Conservation (phyloP, 2,329 filamentous ascomycete species). For the Arthrobotrys sinensis region DNA sequence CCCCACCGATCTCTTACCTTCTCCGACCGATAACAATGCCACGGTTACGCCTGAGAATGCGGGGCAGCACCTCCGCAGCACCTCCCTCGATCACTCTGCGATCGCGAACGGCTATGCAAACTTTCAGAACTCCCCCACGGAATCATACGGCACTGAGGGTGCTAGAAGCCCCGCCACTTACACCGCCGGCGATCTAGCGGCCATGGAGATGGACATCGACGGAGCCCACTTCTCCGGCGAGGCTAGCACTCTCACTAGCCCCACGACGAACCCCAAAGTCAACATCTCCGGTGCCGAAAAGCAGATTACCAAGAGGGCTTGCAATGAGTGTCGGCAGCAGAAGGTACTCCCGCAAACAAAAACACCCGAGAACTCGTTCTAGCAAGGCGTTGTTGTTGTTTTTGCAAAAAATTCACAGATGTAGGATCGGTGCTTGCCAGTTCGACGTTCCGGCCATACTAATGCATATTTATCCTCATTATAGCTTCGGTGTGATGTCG, state of each 20-base stretch:
- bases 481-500: slow-evolving; percentile 85
- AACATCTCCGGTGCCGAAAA: slow-evolving; percentile 65
- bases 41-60: slow-evolving; percentile 55
- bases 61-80: slow-evolving; percentile 58
- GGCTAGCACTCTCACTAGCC: slow-evolving; percentile 50
- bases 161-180: slow-evolving; percentile 52
- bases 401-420: slow-evolving; percentile 38
- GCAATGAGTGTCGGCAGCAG: slow-evolving; percentile 88
- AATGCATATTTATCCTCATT: slow-evolving; percentile 5
- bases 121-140: slow-evolving; percentile 59
- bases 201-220: slow-evolving; percentile 57
- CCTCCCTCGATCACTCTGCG: slow-evolving; percentile 50
- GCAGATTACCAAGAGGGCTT: slow-evolving; percentile 82
- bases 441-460: slow-evolving; percentile 13
- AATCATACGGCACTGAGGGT: slow-evolving; percentile 59
- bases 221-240: slow-evolving; percentile 47
- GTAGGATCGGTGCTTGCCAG: slow-evolving; percentile 25
- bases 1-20: slow-evolving; percentile 49
- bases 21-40: slow-evolving; percentile 54
- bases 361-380: neutral
- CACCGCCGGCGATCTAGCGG: slow-evolving; percentile 45
- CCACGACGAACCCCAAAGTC: slow-evolving; percentile 57
- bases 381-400: slow-evolving; percentile 25
- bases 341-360: slow-evolving; percentile 75
- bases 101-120: slow-evolving; percentile 52